Conservation (phyloP, 2,329 filamentous ascomycete species). For the Verticillium tricorpus region DNA sequence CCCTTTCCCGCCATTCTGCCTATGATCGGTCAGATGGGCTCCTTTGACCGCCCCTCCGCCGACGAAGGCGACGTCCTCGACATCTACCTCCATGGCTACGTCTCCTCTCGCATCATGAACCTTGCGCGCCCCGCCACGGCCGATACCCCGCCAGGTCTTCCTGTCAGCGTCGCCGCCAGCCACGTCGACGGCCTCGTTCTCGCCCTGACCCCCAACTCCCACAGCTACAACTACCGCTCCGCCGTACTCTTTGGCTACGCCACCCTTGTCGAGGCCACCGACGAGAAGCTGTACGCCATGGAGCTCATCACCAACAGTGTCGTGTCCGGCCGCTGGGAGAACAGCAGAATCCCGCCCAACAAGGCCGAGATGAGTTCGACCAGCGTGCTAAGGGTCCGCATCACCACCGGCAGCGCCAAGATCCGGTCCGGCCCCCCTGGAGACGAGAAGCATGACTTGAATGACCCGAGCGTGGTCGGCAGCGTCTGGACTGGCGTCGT, state of each 20-base stretch:
- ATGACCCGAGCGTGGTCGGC: conserved; percentile 34
- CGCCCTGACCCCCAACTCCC: conserved; percentile 71
- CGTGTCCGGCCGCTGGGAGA: conserved; percentile 63
- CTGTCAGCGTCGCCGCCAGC: conserved; percentile 67
- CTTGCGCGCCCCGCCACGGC: conserved; percentile 31
- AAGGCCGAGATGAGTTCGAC: conserved; percentile 72
- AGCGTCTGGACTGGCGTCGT: conserved; percentile 53
- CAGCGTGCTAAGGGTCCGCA: conserved; percentile 62
- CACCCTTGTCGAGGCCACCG: conserved; percentile 57
- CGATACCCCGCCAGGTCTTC: conserved; percentile 46
- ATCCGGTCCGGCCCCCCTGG: conserved; percentile 59
- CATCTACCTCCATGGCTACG: conserved; percentile 81
- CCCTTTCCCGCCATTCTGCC: conserved; percentile 75
- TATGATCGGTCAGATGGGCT: conserved; percentile 82
- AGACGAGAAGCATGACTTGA: conserved; percentile 46
- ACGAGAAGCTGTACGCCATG: conserved; percentile 77
- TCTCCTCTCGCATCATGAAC: conserved; percentile 73
- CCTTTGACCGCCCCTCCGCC: conserved; percentile 59
- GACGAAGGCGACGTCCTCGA: conserved; percentile 62
- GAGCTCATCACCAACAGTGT: conserved; percentile 71
- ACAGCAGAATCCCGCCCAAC: conserved; percentile 66
- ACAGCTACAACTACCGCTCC: conserved; percentile 85
- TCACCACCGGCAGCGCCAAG: conserved; percentile 73
- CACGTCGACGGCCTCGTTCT: conserved; percentile 78
- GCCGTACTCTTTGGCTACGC: conserved; percentile 75